phyloP scores from a whole-genome alignment of 2,329 filamentous ascomycete species.

The Thielaviopsis punctulata region DNA sequence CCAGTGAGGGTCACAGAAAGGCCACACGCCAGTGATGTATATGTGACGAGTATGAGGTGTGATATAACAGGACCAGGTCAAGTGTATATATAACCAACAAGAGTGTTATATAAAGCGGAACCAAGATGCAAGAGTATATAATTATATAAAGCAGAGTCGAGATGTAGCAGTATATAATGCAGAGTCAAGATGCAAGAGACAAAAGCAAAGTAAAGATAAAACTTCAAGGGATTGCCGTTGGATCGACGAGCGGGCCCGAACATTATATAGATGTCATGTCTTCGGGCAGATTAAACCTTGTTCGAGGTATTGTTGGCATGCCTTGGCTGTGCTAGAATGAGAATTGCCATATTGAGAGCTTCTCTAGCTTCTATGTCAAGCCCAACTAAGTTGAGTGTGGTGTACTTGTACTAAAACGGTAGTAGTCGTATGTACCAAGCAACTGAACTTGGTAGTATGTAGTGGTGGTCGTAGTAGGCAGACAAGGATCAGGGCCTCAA shows the following conservation, averaged over 20 bases:
- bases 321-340: too few relatives aligned
- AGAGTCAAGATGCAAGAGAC: neutral
- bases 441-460: neutral
- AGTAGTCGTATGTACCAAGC: neutral
- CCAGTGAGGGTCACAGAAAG: too few relatives aligned
- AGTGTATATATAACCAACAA: neutral
- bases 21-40: too few relatives aligned
- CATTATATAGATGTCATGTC: neutral
- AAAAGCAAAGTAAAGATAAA: neutral
- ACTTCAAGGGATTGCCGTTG: neutral
- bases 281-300: too few relatives aligned
- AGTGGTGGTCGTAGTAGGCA: neutral
- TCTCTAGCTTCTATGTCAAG: too few relatives aligned
- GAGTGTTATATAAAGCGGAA: neutral
- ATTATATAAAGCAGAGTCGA: neutral
- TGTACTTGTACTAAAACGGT: too few relatives aligned
- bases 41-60: too few relatives aligned
- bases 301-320: neutral
- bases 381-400: too few relatives aligned
- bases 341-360: too few relatives aligned
- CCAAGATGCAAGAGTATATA: neutral
- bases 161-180: neutral
- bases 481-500: neutral
- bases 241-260: neutral
- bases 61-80: too few relatives aligned